phyloP scores from a whole-genome alignment of 495 filamentous ascomycete species.

The Xylaria telfairii region DNA sequence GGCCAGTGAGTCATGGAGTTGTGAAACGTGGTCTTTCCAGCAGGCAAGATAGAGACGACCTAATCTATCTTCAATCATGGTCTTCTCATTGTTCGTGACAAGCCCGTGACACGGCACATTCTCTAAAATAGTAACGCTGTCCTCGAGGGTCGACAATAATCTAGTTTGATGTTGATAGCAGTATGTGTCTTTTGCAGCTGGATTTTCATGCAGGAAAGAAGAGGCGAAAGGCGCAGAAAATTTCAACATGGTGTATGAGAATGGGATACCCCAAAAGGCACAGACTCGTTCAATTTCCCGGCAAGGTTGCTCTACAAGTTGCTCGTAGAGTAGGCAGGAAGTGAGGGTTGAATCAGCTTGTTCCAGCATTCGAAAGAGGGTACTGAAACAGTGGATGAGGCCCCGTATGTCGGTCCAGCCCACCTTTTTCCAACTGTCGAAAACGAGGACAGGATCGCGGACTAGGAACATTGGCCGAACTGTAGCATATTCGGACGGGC shows the following conservation, averaged over 20 bases:
- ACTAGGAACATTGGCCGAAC: constrained; percentile 12
- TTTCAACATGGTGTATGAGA: neutral
- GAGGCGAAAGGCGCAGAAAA: neutral
- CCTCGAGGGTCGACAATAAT: neutral
- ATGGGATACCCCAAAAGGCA: neutral
- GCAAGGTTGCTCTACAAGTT: neutral
- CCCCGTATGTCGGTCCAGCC: constrained; percentile 5
- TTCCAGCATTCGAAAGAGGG: constrained; percentile 11
- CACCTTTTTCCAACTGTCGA: constrained; percentile 20
- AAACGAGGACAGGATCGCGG: constrained; percentile 18
- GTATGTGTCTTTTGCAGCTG: neutral
- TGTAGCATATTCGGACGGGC: neutral
- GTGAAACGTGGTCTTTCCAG: neutral
- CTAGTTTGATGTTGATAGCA: neutral
- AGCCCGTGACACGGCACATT: constrained; percentile 15
- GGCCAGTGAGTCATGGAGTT: neutral
- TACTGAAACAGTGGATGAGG: constrained; percentile 7
- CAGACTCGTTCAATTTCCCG: constrained; percentile 10
- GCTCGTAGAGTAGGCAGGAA: constrained; percentile 13
- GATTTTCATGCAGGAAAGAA: neutral
- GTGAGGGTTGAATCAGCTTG: neutral
- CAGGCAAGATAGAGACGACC: neutral
- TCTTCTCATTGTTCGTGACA: constrained; percentile 15
- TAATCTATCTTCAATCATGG: constrained; percentile 9
- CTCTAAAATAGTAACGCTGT: neutral